Conservation (phyloP, 2,329 filamentous ascomycete genomes). For the Botrytis deweyae region DNA sequence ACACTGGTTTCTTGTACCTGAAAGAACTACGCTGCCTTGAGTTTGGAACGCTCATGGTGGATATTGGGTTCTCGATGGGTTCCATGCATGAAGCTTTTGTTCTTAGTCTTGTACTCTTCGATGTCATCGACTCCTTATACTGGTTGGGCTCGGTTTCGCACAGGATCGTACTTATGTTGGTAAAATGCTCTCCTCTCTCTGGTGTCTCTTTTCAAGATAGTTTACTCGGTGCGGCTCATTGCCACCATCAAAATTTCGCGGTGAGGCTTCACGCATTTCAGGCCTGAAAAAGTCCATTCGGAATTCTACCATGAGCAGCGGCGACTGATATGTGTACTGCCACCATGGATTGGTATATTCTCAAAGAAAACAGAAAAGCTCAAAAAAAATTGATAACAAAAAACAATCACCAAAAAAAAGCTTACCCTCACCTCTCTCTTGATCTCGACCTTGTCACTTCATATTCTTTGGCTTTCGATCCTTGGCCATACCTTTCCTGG, state of each 20-base stretch:
- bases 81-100: neutral
- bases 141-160: neutral
- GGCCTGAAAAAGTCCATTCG: neutral
- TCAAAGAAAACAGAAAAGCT: neutral
- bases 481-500: neutral
- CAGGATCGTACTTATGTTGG: neutral
- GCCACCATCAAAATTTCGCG: neutral
- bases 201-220: neutral
- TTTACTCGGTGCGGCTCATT: neutral
- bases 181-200: neutral
- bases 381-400: neutral
- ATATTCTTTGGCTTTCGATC: neutral
- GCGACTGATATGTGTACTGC: neutral
- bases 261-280: neutral
- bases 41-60: slow-evolving; percentile 10
- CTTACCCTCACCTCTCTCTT: neutral
- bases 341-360: neutral
- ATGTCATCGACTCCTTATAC: neutral
- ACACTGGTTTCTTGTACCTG: neutral
- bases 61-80: neutral
- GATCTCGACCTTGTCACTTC: neutral
- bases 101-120: neutral
- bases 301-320: neutral
- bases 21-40: slow-evolving; percentile 2
- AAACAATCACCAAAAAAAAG: slow-evolving; percentile 1